Evolutionary conservation across 352 stramenopile species (phyloP).

Genomic region (Pythium phragmiticola): DNA sequence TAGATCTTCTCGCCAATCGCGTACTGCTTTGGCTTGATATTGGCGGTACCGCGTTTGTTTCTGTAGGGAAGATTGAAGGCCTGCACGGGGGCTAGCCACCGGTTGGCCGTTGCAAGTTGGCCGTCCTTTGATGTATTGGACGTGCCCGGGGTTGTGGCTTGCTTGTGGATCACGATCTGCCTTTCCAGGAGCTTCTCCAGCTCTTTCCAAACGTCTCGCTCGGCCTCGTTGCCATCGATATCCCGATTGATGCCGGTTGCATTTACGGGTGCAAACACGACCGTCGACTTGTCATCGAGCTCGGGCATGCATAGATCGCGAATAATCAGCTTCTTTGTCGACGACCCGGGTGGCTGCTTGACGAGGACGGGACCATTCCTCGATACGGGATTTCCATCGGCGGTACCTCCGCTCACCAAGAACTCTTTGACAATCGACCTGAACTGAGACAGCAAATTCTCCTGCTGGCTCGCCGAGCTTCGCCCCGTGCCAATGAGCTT

Average conservation of each 20-base stretch:
- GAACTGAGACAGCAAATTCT: conserved; percentile 83
- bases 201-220: conserved; percentile 61
- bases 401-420: conserved; percentile 29
- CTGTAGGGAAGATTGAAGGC: conserved; percentile 55
- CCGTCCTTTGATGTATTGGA: conserved; percentile 3
- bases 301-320: conserved; percentile 77
- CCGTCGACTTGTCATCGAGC: conserved; percentile 77
- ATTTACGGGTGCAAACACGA: conserved; percentile 80
- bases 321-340: conserved; percentile 58
- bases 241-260: conserved; percentile 63
- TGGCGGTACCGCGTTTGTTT: conserved; percentile 42
- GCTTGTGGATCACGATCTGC: conserved; percentile 64
- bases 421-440: conserved; percentile 83
- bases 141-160: conserved; percentile 29
- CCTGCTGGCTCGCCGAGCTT: conserved; percentile 81
- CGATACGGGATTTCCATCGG: conserved; percentile 15
- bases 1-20: conserved; percentile 77
- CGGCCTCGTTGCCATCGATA: conserved; percentile 61
- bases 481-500: conserved; percentile 82
- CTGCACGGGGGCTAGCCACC: conserved; percentile 51
- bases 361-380: conserved; percentile 34
- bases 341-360: conserved; percentile 10
- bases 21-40: conserved; percentile 56
- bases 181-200: conserved; percentile 55
- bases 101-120: conserved; percentile 10